These are phyloP conservation scores for Gossypium stocksii DNA, from an alignment of 345 rosid species.

Conservation along the genomic window DNA sequence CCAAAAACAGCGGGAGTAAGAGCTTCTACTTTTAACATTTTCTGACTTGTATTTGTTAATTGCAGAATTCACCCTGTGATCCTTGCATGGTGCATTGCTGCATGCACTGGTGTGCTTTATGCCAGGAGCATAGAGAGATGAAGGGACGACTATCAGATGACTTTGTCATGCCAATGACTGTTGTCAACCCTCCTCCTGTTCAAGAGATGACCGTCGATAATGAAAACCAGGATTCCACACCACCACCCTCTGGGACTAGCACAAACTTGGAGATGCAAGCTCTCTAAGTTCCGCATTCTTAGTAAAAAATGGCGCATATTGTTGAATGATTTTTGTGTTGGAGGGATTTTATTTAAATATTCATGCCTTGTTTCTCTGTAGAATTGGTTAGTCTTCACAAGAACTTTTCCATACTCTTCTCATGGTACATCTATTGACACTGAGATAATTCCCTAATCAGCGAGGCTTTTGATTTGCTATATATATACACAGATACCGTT, in stretches of 20 bases:
- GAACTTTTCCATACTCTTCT: not conserved
- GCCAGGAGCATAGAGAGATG: conserved; percentile 90
- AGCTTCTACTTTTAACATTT: not conserved
- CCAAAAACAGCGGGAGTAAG: not conserved
- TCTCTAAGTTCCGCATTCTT: conserved; percentile 24
- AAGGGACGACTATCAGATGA: conserved; percentile 69
- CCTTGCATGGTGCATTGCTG: conserved; percentile 75
- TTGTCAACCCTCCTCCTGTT: conserved; percentile 83
- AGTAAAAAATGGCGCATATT: not conserved
- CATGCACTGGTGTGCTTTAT: conserved; percentile 69
- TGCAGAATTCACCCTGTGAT: conserved; percentile 87
- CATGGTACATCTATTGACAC: not conserved
- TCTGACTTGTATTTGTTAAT: conserved; percentile 5
- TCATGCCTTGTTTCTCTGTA: not conserved
- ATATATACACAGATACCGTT: not conserved
- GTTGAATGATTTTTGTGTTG: not conserved
- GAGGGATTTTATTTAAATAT: not conserved
- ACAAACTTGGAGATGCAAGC: conserved; percentile 59
- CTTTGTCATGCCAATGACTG: conserved; percentile 78
- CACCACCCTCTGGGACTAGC: conserved; percentile 37
- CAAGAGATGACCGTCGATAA: conserved; percentile 69
- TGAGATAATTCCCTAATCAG: not conserved
- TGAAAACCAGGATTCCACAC: conserved; percentile 31
- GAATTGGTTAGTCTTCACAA: not conserved
- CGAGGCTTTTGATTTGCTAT: conserved; percentile 8